Base-by-base conservation (phyloP, 192 early-diverging fungal species). In the Phlyctochytrium planicorne region DNA sequence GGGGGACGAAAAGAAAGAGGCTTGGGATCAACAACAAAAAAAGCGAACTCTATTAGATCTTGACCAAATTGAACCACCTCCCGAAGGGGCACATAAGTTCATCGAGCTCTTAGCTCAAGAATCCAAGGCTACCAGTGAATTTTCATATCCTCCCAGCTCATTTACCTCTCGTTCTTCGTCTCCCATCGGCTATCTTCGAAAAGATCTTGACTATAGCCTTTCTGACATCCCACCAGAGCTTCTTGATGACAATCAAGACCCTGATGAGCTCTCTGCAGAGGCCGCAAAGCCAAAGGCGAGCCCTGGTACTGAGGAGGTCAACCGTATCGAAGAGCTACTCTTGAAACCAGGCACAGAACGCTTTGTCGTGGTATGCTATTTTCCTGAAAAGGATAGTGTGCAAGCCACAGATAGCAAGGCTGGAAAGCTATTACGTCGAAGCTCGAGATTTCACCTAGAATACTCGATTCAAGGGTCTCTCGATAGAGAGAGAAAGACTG, bases 261-360 rank as follows among this genome's bases (percentile, higher is more conserved):
- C n/a, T n/a, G n/a, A n/a, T n/a, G n/a, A n/a, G n/a, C 6, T 47
- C 10, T 47, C 40, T 6, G 40, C 40, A 20, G 40, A 47, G 20
- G 40, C 40, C 40, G 40, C 20, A 6, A 6, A 47, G 20, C 10
- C 6, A 14, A 47, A 6, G 40, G 40, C 40, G 40, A 47, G 20
- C 40, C 6, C 6, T 47, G 10, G 40, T 47, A 6, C 20, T 20
- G 82, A 82, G 34, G 83, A 85, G 52, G 76, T 74, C 32, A 84
- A 88, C 1, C 78, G 90, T 27, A 93, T 93, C 57, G 95, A 98
- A 71, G 97, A 98, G 69, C 70, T 98, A 27, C 65, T 87, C 20
- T 69, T 98, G 36, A 88, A 88, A 52, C 89, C 95, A 6, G 94
- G 95, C 3, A 84, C 85, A 27, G 93, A 95, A 68, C 82, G 91